Evolutionary conservation across 2,329 filamentous ascomycete genomes (phyloP), one percentile per base, ranked within the genome.

Genomic region (Aureobasidium namibiae): DNA sequence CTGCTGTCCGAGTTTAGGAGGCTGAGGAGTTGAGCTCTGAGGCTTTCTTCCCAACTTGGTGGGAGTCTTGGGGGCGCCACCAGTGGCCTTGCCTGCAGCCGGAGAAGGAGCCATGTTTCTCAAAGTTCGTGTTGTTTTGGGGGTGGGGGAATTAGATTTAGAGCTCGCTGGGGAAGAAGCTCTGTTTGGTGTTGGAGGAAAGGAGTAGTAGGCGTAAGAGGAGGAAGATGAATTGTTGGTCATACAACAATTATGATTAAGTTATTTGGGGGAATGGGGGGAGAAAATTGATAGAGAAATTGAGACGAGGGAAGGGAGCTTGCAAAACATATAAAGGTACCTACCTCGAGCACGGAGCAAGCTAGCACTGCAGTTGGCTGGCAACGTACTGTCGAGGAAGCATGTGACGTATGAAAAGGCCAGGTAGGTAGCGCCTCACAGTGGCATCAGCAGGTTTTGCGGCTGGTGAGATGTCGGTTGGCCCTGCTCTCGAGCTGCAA

Each of bases 31-130:
- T 63, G 73, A 71, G 45, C 65, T 64, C 63, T 74, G 72, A 59
- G 73, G 68, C 69, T 76, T 76, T 63, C 75, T 68, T 62, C 74
- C 73, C 63, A 80, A 73, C 72, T 80, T 80, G 48, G 77, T 79
- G 38, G 78, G 77, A 62, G 77, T 80, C 70, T 76, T 76, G 65
- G 76, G 77, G 63, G 70, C 68, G 53, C 73, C 73, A 68, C 73
- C 68, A n/a, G 65, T 65, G 56, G 68, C 65, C 73, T 78, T 79
- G 69, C 76, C 77, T 64, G 77, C 76, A 64, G 77, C 76, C 67
- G 77, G 77, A 61, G 77, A 78, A 54, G 72, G 72, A 67, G 77
- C 76, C 77, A 79, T 79, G 56, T 65, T 72, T 66, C 68, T 69
- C 48, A 63, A 61, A 59, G 65, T 62, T 42, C 64, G 66, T 60